Percentiles rank a stretch among this genome's conserved stretches.
These are phyloP conservation scores for Hygrophoropsis aurantiaca DNA, from an alignment of 768 basidiomycete species.

Conservation along the genomic window DNA sequence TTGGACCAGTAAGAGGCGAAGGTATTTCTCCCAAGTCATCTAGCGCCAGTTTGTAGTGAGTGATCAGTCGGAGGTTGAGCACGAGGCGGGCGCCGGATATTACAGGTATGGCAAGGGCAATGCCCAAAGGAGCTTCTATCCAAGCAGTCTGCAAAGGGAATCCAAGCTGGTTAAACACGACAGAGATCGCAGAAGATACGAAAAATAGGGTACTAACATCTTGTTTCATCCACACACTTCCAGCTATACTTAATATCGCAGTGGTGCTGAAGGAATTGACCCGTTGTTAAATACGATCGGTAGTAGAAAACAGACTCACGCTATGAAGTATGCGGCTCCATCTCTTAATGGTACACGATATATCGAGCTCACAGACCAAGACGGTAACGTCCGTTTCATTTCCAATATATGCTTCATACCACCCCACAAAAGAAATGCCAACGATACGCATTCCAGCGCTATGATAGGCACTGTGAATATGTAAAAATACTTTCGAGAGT, in stretches of 20 bases:
- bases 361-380: slow-evolving; percentile 16
- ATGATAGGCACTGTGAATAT: slow-evolving; percentile 22
- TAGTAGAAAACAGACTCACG: background rate
- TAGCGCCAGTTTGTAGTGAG: background rate
- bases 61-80: slow-evolving; percentile 23
- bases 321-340: slow-evolving; percentile 12
- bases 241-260: slow-evolving; percentile 21
- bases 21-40: slow-evolving; percentile 2
- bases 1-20: background rate
- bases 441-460: slow-evolving; percentile 28
- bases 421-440: slow-evolving; percentile 22
- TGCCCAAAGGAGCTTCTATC: slow-evolving; percentile 22
- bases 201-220: slow-evolving; percentile 6
- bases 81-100: slow-evolving; percentile 29
- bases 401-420: slow-evolving; percentile 19
- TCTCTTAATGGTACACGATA: slow-evolving; percentile 26
- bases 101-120: slow-evolving; percentile 23
- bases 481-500: slow-evolving; percentile 1
- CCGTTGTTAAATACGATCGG: background rate
- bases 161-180: no score
- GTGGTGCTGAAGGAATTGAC: slow-evolving; percentile 22
- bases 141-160: slow-evolving; percentile 13
- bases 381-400: slow-evolving; percentile 8
- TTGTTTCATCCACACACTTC: slow-evolving; percentile 22
- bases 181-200: background rate